These are phyloP conservation scores for Eruca vesicaria DNA, from an alignment of 441 rosid species.

Conservation along the genomic window DNA sequence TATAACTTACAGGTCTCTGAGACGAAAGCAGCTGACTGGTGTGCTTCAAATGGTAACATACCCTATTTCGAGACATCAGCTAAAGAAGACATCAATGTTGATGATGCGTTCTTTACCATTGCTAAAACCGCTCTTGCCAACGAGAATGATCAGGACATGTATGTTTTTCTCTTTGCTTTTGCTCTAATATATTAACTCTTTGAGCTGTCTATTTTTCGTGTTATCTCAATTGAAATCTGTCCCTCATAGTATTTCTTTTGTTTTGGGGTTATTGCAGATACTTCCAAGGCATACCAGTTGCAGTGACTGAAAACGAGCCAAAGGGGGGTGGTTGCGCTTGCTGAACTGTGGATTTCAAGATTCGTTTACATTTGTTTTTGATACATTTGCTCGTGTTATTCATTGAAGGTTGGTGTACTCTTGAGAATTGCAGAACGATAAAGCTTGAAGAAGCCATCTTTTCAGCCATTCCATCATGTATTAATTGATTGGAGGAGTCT, in stretches of 20 bases:
- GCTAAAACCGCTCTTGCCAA: slow-evolving; percentile 48
- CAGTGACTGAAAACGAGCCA: slow-evolving; percentile 43
- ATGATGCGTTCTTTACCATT: slow-evolving; percentile 52
- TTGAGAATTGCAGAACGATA: slow-evolving; percentile 25
- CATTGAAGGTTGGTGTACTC: slow-evolving; percentile 27
- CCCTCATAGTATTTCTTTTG: background rate
- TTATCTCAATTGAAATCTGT: background rate
- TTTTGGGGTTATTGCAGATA: slow-evolving; percentile 37
- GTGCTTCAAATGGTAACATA: slow-evolving; percentile 49
- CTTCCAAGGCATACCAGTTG: slow-evolving; percentile 44
- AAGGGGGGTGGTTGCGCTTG: slow-evolving; percentile 55
- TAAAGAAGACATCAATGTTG: slow-evolving; percentile 51
- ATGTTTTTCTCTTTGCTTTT: slow-evolving; percentile 10
- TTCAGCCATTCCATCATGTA: slow-evolving; percentile 26
- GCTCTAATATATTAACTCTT: background rate
- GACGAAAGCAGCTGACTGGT: slow-evolving; percentile 58
- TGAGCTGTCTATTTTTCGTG: background rate
- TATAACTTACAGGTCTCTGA: slow-evolving; percentile 42
- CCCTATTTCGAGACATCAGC: slow-evolving; percentile 70
- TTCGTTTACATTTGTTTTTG: slow-evolving; percentile 22
- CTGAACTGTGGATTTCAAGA: slow-evolving; percentile 16
- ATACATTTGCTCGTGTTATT: slow-evolving; percentile 10
- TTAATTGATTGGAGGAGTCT: slow-evolving; percentile 34
- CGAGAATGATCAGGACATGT: slow-evolving; percentile 57
- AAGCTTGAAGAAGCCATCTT: slow-evolving; percentile 27